phyloP scores from a whole-genome alignment of 2,329 filamentous ascomycete species.

The Periconia macrospinosa region DNA sequence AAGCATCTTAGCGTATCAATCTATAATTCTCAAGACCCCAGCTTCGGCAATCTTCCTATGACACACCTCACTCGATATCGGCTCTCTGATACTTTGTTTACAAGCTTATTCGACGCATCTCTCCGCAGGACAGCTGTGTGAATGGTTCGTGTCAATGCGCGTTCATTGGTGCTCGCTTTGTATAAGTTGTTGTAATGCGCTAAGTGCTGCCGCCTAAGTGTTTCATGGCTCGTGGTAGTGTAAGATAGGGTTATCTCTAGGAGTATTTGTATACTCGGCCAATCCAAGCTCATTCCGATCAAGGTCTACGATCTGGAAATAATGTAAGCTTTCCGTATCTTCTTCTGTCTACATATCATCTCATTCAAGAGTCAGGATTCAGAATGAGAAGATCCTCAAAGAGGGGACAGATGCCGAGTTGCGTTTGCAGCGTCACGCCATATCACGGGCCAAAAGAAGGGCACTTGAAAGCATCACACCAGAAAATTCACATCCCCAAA shows the following conservation, averaged over 20 bases:
- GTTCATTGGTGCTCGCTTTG: no score
- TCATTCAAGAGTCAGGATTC: neutral
- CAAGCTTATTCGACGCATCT: no score
- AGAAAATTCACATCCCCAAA: slow-evolving; percentile 18
- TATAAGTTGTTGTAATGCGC: no score
- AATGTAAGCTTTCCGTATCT: neutral
- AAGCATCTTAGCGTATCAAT: neutral
- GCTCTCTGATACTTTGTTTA: neutral
- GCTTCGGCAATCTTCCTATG: neutral
- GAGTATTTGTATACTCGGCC: neutral
- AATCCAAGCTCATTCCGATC: neutral
- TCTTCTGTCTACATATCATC: neutral
- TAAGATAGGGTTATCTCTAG: no score
- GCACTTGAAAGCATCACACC: slow-evolving; percentile 19
- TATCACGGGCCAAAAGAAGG: slow-evolving; percentile 17
- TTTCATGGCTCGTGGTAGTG: no score
- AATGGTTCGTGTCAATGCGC: no score
- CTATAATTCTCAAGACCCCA: neutral
- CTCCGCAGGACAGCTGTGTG: neutral
- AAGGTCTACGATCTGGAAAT: neutral
- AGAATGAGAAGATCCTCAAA: neutral
- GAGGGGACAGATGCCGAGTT: neutral
- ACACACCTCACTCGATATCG: neutral
- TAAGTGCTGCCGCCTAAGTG: no score
- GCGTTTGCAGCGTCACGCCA: slow-evolving; percentile 15